Base-by-base conservation (phyloP, 768 basidiomycete genomes). In the Rhodosporidiobolus sp. region DNA sequence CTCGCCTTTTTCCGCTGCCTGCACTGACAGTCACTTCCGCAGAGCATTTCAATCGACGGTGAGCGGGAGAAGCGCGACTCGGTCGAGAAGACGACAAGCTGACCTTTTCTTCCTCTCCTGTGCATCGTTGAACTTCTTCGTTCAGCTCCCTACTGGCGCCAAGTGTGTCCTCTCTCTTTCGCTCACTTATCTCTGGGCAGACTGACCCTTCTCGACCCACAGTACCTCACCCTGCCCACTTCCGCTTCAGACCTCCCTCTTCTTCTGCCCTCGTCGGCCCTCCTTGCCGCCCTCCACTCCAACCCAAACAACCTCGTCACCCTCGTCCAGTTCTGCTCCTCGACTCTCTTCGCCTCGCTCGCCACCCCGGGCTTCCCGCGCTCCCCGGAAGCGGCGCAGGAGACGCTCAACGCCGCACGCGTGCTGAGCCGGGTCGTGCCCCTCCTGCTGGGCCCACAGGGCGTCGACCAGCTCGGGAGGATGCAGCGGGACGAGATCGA, bases 331-430 rank as follows among this genome's bases (percentile, higher is more conserved):
- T 70, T 55, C 76, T 52, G 46, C 61, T 17, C 52, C 28, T 20
- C 24, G 11, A 32, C 35, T 65, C 71, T 73, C 71, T 58, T 46
- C 64, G 20, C 30, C 63, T 43, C 61, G 61, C 57, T 70, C 35
- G 24, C 54, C n/a, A 58, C 57, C n/a, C 62, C 67, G 19, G 20
- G 34, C 35, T 74, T 64, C 35, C 72, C 68, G 16, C 35, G 17
- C 48, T 19, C 55, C n/a, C 62, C 24, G 0, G 83, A 92, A 38
- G 89, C 90, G 4, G 92, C 78, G 1, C 69, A 89, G 76, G 90
- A 97, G 80, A 91, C 89, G 8, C 84, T 99, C 56, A 98, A 96
- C 78, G 94, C 93, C 79, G 79, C 97, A n/a, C 86, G 95, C 38
- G 87, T 97, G 14, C 85, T 99, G 28, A 89, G 92, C 69, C 87